Conservation (phyloP, 257 asterid genomes). For the Solanum sejunctum region DNA sequence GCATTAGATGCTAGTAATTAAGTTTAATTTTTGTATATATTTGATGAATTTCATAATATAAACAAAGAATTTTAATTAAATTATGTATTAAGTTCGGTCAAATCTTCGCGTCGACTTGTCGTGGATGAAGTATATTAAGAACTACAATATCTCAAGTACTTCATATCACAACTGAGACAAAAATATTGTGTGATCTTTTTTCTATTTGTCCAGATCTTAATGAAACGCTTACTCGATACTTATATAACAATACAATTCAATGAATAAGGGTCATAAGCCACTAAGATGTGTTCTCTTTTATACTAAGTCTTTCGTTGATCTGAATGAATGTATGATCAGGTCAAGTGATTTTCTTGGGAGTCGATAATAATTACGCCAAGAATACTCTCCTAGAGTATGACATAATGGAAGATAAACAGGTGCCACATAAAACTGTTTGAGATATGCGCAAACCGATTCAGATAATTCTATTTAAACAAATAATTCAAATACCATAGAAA, state of each 20-base stretch:
- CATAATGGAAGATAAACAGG: not conserved
- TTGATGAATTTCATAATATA: not conserved
- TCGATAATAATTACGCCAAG: too few relatives aligned
- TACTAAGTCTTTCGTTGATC: too few relatives aligned
- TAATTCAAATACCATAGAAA: too few relatives aligned
- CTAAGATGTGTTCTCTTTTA: too few relatives aligned
- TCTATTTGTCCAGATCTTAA: not conserved
- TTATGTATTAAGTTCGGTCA: not conserved
- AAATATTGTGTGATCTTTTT: not conserved
- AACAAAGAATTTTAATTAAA: not conserved
- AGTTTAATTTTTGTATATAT: not conserved
- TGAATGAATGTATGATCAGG: too few relatives aligned
- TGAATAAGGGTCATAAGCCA: too few relatives aligned
- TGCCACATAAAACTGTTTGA: not conserved
- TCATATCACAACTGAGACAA: not conserved
- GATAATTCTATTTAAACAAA: too few relatives aligned
- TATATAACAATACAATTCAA: too few relatives aligned
- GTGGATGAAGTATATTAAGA: not conserved
- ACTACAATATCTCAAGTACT: not conserved
- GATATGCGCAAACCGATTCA: too few relatives aligned
- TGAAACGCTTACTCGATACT: not conserved
- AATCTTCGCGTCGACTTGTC: not conserved
- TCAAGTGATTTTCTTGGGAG: too few relatives aligned
- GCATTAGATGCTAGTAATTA: not conserved
- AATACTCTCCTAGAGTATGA: too few relatives aligned